Evolutionary conservation across 2,329 filamentous ascomycete genomes (phyloP), one percentile per base, ranked within the genome.

Genomic region (Teratosphaeria gauchensis): DNA sequence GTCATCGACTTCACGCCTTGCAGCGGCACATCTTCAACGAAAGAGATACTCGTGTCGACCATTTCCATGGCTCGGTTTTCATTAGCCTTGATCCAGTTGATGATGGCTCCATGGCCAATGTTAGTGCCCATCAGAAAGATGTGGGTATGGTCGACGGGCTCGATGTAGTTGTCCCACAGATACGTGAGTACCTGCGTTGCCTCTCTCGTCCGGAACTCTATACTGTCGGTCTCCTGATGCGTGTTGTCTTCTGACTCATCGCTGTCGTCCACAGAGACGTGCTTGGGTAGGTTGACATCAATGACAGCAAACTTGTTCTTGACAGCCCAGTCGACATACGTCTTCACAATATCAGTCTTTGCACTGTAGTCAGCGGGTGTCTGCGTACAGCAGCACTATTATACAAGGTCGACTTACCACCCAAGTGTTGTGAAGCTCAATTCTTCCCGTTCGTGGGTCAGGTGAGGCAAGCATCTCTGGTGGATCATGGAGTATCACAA

Each of bases 151-250:
- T 87, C 78, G 58, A 78, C 82, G 55, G 86, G 85, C 77, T 96
- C 89, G 21, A 99, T 84, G 69, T 96, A 96, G 70, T 99, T 99
- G 66, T 96, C 92, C 94, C 94, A 99, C 14, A 99, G 78, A 69
- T 96, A 97, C 61, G 82, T 85, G 4, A 92, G 84, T 11, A 96
- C 77, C 61, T 92, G 86, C 62, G 88, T 84, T 0, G 80, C 81
- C 57, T 79, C 78, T 28, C 71, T 71, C 8, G 69, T 70, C 35
- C 76, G 71, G 56, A 64, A 61, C 31, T 72, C 71, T 14, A 68
- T 60, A 21, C 67, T 61, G 83, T 85, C 72, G 83, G 82, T 57
- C 70, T 74, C 65, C 64, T 75, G 60, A 58, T 75, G 73, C 16
- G 68, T 67, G 16, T 70, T 68, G 21, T 69, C 61, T 52, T 74